Base-by-base conservation (phyloP, 768 basidiomycete species). In the Neoboletus subvelutipes region DNA sequence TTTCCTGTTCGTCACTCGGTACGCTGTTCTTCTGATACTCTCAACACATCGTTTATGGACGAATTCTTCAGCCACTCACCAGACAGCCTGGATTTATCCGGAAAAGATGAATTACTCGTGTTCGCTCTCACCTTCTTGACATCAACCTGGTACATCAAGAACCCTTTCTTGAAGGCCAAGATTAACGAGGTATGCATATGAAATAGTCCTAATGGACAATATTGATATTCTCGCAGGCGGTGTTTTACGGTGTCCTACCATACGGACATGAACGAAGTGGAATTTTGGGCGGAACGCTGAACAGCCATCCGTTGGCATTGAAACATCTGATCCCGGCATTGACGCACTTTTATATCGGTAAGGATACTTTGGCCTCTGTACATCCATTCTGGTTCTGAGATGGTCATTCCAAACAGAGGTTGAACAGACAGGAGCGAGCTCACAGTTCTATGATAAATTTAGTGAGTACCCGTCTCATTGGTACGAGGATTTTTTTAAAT, bases 361-460 rank as follows among this genome's bases (percentile, higher is more conserved):
- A 53, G 84, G 67, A 5, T 13, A 26, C 20, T 20, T 37, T 24
- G 3, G 15, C 24, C 9, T 54, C 24, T 17, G 12, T 56, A 12
- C 26, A 31, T 20, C 1, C 15, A 24, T 17, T 42, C 22, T 34
- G 55, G 50, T 51, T 26, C 48, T 57, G 43, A 64, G 29, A 45
- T 8, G 9, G 8, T 22, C 42, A 20, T 48, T 46, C 7, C 22
- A 36, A 50, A 54, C 69, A 96, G 96, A 98, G 82, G 94, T 98
- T 45, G 97, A 99, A 71, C 88, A 90, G 64, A 99, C 97, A 0
- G 97, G 97, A 31, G 92, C 94, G 22, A 96, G 94, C 68, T 96
- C 94, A 0, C 96, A 98, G 68, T 98, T 99, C 75, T 98, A 97
- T 74, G 96, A 97, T 72, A 95, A 97, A 85, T 96, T 95, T 67